A percentile compares a stretch with the other conserved stretches of the same genome.
These are phyloP conservation scores for Eremothecium cymbalariae DNA, from an alignment of 1,139 yeast genomes.

Conservation along the genomic window DNA sequence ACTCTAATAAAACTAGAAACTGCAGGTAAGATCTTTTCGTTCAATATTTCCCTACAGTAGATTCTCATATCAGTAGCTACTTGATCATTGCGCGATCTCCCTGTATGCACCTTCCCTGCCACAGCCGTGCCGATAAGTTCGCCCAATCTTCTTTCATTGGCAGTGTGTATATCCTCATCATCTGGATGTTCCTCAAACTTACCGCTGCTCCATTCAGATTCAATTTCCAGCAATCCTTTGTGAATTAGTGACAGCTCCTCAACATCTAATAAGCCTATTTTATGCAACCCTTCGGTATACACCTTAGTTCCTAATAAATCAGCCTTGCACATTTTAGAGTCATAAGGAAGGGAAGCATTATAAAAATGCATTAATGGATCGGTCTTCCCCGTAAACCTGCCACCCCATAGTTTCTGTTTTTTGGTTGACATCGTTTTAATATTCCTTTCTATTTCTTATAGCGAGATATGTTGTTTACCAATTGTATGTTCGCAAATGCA, in stretches of 20 bases:
- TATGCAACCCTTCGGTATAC: constrained; percentile 78
- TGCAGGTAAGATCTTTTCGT: constrained; percentile 47
- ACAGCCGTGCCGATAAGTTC: constrained; percentile 88
- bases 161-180: constrained; percentile 98
- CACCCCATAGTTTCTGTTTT: constrained; percentile 82
- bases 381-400: constrained; percentile 93
- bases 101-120: constrained; percentile 97
- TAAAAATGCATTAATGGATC: constrained; percentile 96
- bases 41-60: constrained; percentile 73
- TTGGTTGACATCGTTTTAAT: no score
- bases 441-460: no score
- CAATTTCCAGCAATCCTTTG: constrained; percentile 62
- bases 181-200: constrained; percentile 77
- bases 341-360: constrained; percentile 95
- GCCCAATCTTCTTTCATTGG: constrained; percentile 94
- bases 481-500: no score
- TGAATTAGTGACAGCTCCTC: constrained; percentile 76
- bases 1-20: constrained; percentile 57
- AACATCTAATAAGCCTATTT: constrained; percentile 61
- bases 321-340: constrained; percentile 86
- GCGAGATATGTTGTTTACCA: no score
- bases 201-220: constrained; percentile 72
- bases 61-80: constrained; percentile 98
- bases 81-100: constrained; percentile 96
- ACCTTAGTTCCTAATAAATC: constrained; percentile 92